Conservation (phyloP, 2,329 filamentous ascomycete species). For the Berkeleyomyces basicola region DNA sequence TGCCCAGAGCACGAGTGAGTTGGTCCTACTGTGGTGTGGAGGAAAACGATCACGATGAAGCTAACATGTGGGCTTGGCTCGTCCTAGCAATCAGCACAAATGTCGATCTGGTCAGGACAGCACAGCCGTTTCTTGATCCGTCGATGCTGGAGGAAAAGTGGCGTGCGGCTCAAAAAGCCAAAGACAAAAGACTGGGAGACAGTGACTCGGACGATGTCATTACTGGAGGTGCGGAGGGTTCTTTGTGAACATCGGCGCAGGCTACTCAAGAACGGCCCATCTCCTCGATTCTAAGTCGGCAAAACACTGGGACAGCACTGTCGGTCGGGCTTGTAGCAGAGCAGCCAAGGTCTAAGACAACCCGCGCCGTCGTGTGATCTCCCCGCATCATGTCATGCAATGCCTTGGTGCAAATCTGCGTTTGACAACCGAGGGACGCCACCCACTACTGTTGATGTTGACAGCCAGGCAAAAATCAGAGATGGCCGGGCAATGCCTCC, state of each 20-base stretch:
- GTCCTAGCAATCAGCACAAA: neutral
- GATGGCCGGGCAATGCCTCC: neutral
- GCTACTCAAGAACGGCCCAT: neutral
- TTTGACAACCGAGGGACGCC: no score
- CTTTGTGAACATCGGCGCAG: neutral
- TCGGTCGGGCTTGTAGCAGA: neutral
- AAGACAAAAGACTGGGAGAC: neutral
- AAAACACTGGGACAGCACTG: no score
- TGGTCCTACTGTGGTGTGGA: neutral
- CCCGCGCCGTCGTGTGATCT: neutral
- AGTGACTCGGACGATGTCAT: neutral
- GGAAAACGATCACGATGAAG: neutral
- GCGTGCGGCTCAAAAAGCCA: slow-evolving; percentile 10
- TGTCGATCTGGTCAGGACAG: neutral
- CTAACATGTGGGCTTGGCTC: neutral
- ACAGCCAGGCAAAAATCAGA: neutral
- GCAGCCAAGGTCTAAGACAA: neutral
- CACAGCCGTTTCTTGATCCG: slow-evolving; percentile 24
- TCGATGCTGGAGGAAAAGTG: slow-evolving; percentile 16
- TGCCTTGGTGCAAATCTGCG: neutral
- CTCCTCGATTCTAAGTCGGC: no score
- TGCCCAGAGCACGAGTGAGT: neutral
- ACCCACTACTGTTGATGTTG: neutral
- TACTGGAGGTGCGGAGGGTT: neutral
- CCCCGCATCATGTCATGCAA: neutral